Base-by-base conservation (phyloP, 768 basidiomycete species). In the Auriculariales sp. region DNA sequence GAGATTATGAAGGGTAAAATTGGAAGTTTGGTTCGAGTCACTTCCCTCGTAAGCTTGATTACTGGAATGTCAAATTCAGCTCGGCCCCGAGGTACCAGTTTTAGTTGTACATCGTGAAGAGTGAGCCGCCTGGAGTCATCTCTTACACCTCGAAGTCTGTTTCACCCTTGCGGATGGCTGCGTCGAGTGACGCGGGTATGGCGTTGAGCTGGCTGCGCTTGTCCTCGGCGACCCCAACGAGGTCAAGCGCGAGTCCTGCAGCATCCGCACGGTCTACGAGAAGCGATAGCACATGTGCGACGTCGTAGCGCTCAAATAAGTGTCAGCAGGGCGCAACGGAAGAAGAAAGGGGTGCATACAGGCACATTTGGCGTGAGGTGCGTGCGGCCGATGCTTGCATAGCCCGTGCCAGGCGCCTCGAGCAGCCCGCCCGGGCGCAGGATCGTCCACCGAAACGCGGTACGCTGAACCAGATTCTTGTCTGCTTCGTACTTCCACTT, bases 371-470 rank as follows among this genome's bases (percentile, higher is more conserved):
- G 59, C 0, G 56, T 64, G n/a, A 80, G 35, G 54, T 74, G 74
- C 0, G 77, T 77, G 52, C 64, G 63, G 2, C 82, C 82, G 39
- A 83, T 64, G 29, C 64, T 56, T 0, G 70, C 74, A 29, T 64
- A 73, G 1, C 76, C 77, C 2, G 68, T 71, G 0, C 77, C 75
- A 0, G 72, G 66, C 2, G 68, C 65, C 46, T 79, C 67, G 0
- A 61, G 68, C n/a, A 84, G 60, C 2, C 55, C 56, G n/a, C 76
- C 77, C n/a, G 82, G 81, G 7, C 81, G 75, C 28, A 84, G 61
- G 31, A 83, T 79, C 2, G 76, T 77, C 76, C 75, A 83, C 48
- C 75, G 70, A 66, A 84, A 79, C 0, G 70, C 61, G 17, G 70
- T 71, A 22, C 81, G 73, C 49, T 66, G 50, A 42, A 60, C 61